Evolutionary conservation across 257 asterid genomes (phyloP), one percentile per base, ranked within the genome.

Genomic region (Nemophila menziesii): DNA sequence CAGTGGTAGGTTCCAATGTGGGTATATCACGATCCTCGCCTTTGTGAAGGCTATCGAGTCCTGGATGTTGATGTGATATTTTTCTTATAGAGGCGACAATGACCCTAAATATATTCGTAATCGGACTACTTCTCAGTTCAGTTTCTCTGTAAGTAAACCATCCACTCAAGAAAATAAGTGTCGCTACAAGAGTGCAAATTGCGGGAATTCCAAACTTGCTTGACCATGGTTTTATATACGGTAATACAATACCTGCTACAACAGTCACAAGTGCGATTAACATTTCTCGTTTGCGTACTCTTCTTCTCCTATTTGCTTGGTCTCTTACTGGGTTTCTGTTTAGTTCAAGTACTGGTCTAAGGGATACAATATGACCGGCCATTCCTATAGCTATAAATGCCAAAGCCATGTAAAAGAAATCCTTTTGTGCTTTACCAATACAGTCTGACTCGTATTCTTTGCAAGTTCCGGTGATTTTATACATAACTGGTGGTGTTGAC

Each of bases 401-500:
- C 74, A 80, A 57, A 14, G 78, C 73, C 0, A 45, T 55, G 49
- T 76, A 73, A 55, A 77, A 66, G 10, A 80, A 57, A 23, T 22
- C 63, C 43, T 58, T 66, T 21, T 80, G 92, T 0, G 69, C 60
- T 1, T 52, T 37, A 0, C 79, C 81, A 19, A 80, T 29, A 57
- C 86, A 76, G 20, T 64, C 37, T 9, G 68, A 44, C 46, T 68
- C 16, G 36, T 73, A 70, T 4, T 36, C 11, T 12, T 59, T 68
- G 69, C 86, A 80, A 4, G 63, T 66, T 27, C 56, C 58, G 0
- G 75, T 68, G 16, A 47, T 16, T 16, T 61, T 62, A 9, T 72
- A 60, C 1, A 70, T 67, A 16, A 66, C 63, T 0, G 77, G 78
- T 5, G 83, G 87, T 0, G 72, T 67, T 16, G 87, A 80, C 78